Conservation (phyloP, 1,139 yeast species). For the Scheffersomyces titani region DNA sequence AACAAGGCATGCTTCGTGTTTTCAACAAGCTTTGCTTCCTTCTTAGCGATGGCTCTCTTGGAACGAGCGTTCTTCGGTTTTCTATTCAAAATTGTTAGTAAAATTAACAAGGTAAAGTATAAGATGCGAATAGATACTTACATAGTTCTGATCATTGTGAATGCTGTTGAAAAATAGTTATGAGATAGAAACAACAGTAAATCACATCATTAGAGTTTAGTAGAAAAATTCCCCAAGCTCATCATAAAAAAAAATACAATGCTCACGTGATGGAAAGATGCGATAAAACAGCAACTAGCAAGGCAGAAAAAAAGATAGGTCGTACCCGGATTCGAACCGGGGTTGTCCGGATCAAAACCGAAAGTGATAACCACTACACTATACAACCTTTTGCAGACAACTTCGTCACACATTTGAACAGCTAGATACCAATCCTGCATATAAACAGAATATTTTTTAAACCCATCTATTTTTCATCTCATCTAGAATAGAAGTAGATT, state of each 20-base stretch:
- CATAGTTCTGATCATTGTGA: constrained; percentile 63
- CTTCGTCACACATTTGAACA: background rate
- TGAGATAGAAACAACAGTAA: background rate
- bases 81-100: constrained; percentile 12
- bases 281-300: background rate
- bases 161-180: background rate
- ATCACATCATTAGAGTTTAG: background rate
- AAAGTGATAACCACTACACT: constrained; percentile 55
- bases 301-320: constrained; percentile 51
- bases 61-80: constrained; percentile 94
- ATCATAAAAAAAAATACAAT: background rate
- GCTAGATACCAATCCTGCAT: background rate
- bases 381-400: constrained; percentile 32
- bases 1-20: constrained; percentile 89
- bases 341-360: constrained; percentile 33
- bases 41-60: constrained; percentile 88
- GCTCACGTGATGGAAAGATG: background rate
- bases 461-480: background rate
- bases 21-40: constrained; percentile 86
- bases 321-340: constrained; percentile 78
- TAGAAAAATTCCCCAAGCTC: background rate
- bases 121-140: constrained; percentile 30
- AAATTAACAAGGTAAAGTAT: constrained; percentile 2
- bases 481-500: background rate
- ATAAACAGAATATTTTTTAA: too few species aligned